Evolutionary conservation across 1,284 basidiomycete genomes (phyloP).

Genomic region (Neotropicomus parvogracilis): DNA sequence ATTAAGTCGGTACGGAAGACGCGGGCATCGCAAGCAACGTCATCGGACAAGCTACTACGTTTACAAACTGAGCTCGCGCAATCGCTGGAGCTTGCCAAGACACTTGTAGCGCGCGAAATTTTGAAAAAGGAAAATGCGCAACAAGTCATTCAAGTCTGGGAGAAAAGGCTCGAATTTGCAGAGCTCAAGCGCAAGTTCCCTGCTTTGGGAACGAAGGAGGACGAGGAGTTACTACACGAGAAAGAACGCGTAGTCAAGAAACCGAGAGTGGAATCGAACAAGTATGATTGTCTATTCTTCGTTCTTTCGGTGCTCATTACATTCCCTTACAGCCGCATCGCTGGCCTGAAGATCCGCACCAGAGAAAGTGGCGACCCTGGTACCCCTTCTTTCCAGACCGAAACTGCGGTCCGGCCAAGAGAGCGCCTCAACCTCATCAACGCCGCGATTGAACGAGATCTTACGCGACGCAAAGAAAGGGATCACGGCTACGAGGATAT

Average conservation of each 20-base stretch:
- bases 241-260: slow-evolving; percentile 67
- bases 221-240: slow-evolving; percentile 81
- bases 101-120: slow-evolving; percentile 69
- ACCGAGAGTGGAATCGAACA: slow-evolving; percentile 40
- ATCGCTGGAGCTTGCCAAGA: slow-evolving; percentile 70
- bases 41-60: slow-evolving; percentile 82
- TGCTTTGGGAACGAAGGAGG: slow-evolving; percentile 62
- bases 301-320: background rate
- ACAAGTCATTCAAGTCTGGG: slow-evolving; percentile 71
- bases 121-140: slow-evolving; percentile 65
- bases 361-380: slow-evolving; percentile 42
- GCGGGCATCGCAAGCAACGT: slow-evolving; percentile 83
- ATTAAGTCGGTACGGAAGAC: slow-evolving; percentile 95
- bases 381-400: slow-evolving; percentile 41
- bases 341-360: slow-evolving; percentile 48
- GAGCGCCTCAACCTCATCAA: slow-evolving; percentile 64
- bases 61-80: slow-evolving; percentile 74
- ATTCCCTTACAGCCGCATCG: slow-evolving; percentile 38
- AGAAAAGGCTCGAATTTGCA: slow-evolving; percentile 70
- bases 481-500: slow-evolving; percentile 86
- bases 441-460: slow-evolving; percentile 63
- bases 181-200: slow-evolving; percentile 82
- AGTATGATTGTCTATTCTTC: slow-evolving; percentile 33
- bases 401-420: slow-evolving; percentile 55
- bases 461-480: slow-evolving; percentile 66